Base-by-base conservation (phyloP, 148 eudicot species). In the Fallopia convolvulus region DNA sequence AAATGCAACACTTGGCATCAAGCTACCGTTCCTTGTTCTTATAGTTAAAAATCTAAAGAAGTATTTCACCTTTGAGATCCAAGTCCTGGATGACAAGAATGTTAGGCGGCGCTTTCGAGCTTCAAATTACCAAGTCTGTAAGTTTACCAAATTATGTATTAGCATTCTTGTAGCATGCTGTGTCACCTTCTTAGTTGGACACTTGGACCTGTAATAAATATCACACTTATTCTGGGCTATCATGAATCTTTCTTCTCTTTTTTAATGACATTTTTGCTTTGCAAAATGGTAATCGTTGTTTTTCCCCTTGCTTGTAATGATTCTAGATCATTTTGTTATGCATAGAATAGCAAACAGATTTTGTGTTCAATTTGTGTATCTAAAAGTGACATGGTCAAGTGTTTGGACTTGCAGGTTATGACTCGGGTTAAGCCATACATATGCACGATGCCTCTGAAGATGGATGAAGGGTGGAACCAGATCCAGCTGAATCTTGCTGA, bases 401-500 rank as follows among this genome's bases (percentile, higher is more conserved):
- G 47, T 74, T 55, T 26, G 47, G 8, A 60, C 1, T 84, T 80
- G 77, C 76, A 96, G 99, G 90, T 93, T 61, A 83, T 90, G 80
- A 96, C 99, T 32, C 87, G 99, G 77, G 99, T 96, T 79, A 93
- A 96, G 77, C 99, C 99, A 42, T 96, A 84, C 79, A 96, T 96
- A 68, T 96, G 99, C 90, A 96, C 99, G 23, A 96, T 96, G 99
- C 99, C 99, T 32, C 87, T 96, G 85, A 90, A 86, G 80, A 77
- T 96, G 98, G 99, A 96, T 84, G 99, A 96, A 74, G 99, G 94
- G 48, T 96, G 99, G 99, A 96, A 96, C 81, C 99, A 96, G 84
- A 93, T 96, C 76, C 99, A 96, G 85, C 81, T 96, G 82, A 96
- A 96, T 82, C 94, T 96, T 53, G 84, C 92, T 70, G 99, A 96